Base-by-base conservation (phyloP, 116 monocot species). In the Thalassia testudinum region DNA sequence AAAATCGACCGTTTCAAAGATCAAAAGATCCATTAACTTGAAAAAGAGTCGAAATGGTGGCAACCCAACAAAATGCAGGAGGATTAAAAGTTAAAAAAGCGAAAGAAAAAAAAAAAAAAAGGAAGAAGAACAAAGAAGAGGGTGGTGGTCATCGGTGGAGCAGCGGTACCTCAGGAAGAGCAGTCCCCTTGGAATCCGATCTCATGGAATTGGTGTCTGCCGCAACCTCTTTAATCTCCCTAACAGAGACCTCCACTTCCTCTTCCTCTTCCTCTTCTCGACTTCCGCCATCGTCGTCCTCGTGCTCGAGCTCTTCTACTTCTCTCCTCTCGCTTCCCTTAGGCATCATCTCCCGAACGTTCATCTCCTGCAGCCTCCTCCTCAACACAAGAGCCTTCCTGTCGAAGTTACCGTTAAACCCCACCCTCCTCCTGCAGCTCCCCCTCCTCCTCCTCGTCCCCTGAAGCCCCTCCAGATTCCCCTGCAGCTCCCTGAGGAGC, bases 341-440 rank as follows among this genome's bases (percentile, higher is more conserved):
- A 5, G 64, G 55, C 64, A 54, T 64, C 64, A 54, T 64, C 50
- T 50, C 66, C 26, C 57, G 49, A 7, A 66, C 58, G 37, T 50
- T 58, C 58, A 74, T 65, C 62, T 61, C 66, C 52, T 74, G 68
- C 21, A 85, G 67, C 24, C 59, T 22, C 19, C 77, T 73, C 14
- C 86, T 71, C 15, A 80, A 73, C 27, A 67, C 50, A 15, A 71
- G 67, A 1, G 81, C 77, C 42, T 69, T 66, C 17, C 63, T 62
- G 47, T 81, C 78, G 51, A 78, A 81, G 66, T 70, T 78, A 0
- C 68, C 10, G 1, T 56, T 38, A 43, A 28, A 11, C 16, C 50
- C 45, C 34, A 37, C 40, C 37, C 37, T 26, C 42, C 62, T n/a
- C 25, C 42, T 48, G 28, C 20, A 26, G 37, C 29, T 47, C 48